Evolutionary conservation across 1,139 yeast genomes (phyloP), one percentile per base, ranked within the genome.

Genomic region (Wickerhamiella pararugosa): DNA sequence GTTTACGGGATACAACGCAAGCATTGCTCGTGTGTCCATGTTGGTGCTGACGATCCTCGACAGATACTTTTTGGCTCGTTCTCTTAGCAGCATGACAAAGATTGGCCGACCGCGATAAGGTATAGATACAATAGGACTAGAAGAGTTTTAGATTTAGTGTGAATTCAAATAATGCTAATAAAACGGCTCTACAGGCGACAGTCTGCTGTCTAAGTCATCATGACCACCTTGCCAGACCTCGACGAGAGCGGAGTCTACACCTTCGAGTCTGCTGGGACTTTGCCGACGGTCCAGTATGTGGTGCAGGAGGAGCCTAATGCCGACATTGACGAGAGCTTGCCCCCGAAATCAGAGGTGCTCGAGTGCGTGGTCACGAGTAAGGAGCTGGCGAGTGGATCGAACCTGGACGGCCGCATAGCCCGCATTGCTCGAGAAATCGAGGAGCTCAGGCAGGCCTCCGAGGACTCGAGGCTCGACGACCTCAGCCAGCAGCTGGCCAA

Each of bases 21-120:
- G 53, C 37, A 64, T 50, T 5, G 67, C 67, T 39, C 62, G 62
- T 36, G 57, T 46, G 7, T 52, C 45, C 3, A 48, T 36, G 41
- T 62, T 63, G n/a, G 46, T 52, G 6, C 47, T 46, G 15, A 53
- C 49, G 35, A 62, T 60, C 10, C 54, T 56, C 15, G 29, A 26
- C 36, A 43, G 25, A 25, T 35, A 43, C 15, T 26, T 26, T 11
- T 37, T 38, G 3, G 41, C 29, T 11, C 32, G 28, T 39, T 10
- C 6, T 29, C 42, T 34, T 34, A 8, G 8, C n/a, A 8, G 8
- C n/a, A n/a, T 29, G 31, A 29, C n/a, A 8, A 8, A 8, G n/a
- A 29, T 8, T 29, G 31, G 31, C 31, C 31, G 3, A n/a, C 8
- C n/a, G 31, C n/a, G 31, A 8, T 29, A 8, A 29, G n/a, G 31